A percentile compares a stretch with the other conserved stretches of the same genome.
These are phyloP conservation scores for Ascochyta pisi DNA, from an alignment of 2,329 filamentous ascomycete species.

Conservation along the genomic window DNA sequence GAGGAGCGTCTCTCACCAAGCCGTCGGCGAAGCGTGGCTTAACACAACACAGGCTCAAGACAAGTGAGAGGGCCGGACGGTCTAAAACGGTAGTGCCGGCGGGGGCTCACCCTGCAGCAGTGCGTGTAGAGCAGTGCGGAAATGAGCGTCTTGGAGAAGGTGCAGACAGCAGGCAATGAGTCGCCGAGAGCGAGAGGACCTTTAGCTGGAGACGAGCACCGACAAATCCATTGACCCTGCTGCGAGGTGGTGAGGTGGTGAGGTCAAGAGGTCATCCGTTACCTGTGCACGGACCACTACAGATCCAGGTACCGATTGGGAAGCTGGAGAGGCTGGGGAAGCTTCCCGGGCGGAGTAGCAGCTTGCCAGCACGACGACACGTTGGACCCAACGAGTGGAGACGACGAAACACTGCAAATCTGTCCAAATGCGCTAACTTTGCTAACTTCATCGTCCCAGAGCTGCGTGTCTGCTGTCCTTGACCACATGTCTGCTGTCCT, in stretches of 20 bases:
- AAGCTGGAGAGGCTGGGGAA: slow-evolving; percentile 16
- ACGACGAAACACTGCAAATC: slow-evolving; percentile 11
- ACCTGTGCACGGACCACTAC: not conserved
- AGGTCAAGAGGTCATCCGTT: not conserved
- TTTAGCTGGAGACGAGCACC: not conserved
- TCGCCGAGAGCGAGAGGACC: not conserved
- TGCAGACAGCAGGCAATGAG: not conserved
- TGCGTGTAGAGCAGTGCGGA: slow-evolving; percentile 14
- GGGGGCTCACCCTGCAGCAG: slow-evolving; percentile 26
- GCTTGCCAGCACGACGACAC: slow-evolving; percentile 13
- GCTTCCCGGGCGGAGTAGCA: slow-evolving; percentile 11
- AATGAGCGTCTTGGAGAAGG: slow-evolving; percentile 2
- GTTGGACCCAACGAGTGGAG: not conserved
- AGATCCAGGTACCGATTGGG: slow-evolving; percentile 8
- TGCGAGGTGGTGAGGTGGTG: slow-evolving; percentile 2
- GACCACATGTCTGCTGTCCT: no score
- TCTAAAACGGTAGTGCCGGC: slow-evolving; percentile 36
- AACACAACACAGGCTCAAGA: slow-evolving; percentile 20
- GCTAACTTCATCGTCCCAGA: slow-evolving; percentile 11
- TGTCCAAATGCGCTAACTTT: slow-evolving; percentile 23
- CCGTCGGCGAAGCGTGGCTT: slow-evolving; percentile 19
- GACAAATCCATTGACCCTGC: slow-evolving; percentile 7
- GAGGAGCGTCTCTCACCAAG: slow-evolving; percentile 16
- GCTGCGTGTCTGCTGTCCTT: not conserved
- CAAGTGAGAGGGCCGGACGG: slow-evolving; percentile 30